Conservation (phyloP, 768 basidiomycete genomes). For the Rhodocollybia butyracea region DNA sequence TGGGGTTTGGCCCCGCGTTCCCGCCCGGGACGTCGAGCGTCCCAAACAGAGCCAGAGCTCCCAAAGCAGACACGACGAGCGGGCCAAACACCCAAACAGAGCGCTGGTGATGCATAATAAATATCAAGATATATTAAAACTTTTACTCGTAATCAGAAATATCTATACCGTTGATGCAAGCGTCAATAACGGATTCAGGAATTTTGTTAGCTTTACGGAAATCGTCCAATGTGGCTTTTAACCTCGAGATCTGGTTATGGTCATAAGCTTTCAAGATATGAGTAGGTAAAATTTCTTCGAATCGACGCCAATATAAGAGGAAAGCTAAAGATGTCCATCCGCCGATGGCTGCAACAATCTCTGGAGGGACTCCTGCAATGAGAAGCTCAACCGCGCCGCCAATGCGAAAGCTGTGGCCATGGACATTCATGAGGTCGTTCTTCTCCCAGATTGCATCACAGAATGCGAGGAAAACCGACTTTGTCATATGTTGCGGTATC, state of each 20-base stretch:
- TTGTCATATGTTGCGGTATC: slow-evolving; percentile 7
- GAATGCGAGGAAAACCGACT: slow-evolving; percentile 7
- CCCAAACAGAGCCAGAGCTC: too few relatives aligned
- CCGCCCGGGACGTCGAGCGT: too few relatives aligned
- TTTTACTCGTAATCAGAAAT: too few relatives aligned
- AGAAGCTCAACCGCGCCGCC: slow-evolving; percentile 25
- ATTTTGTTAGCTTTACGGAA: not conserved
- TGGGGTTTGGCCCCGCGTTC: too few relatives aligned
- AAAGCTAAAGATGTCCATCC: slow-evolving; percentile 30
- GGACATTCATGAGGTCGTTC: slow-evolving; percentile 2
- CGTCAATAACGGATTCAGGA: not conserved
- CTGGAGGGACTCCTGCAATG: slow-evolving; percentile 21
- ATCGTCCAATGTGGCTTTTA: not conserved
- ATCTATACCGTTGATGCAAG: not conserved
- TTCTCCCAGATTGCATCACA: slow-evolving; percentile 14
- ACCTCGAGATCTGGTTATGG: not conserved
- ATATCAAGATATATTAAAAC: too few relatives aligned
- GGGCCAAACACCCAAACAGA: too few relatives aligned
- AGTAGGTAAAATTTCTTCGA: slow-evolving; percentile 16
- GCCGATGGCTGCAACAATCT: slow-evolving; percentile 28
- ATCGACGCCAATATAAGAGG: slow-evolving; percentile 22
- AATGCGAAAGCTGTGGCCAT: slow-evolving; percentile 25
- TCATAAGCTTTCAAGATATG: not conserved
- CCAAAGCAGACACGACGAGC: too few relatives aligned
- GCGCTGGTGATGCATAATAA: too few relatives aligned